Conservation (phyloP, 2,329 filamentous ascomycete species). For the Cladophialophora exuberans region DNA sequence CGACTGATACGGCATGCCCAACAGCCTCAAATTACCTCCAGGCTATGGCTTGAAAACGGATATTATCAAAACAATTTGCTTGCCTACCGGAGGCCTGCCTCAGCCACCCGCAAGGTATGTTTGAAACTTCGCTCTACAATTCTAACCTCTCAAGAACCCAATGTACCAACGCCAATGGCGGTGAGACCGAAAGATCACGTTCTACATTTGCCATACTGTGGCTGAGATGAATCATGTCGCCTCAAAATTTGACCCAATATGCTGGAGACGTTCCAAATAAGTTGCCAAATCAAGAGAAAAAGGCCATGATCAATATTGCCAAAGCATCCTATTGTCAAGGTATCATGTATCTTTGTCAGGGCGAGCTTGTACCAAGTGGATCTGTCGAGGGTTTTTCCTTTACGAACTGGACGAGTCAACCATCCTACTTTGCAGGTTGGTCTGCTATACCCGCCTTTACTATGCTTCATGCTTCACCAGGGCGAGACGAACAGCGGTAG, state of each 20-base stretch:
- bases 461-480: constrained; percentile 1
- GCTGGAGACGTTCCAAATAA: background rate
- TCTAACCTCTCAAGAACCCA: background rate
- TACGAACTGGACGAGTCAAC: background rate
- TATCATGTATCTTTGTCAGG: background rate
- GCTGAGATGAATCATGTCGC: background rate
- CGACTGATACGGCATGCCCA: too few species aligned
- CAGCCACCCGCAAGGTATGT: constrained; percentile 14
- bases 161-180: background rate
- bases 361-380: constrained; percentile 1
- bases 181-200: background rate
- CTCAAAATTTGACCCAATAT: background rate
- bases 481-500: background rate
- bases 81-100: background rate
- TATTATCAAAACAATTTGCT: background rate
- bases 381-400: background rate
- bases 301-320: background rate
- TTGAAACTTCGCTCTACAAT: background rate
- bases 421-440: background rate
- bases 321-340: background rate
- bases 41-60: too few species aligned
- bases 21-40: too few species aligned
- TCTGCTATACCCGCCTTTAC: background rate
- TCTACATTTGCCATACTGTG: background rate
- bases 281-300: background rate